phyloP scores from a whole-genome alignment of 352 stramenopile genomes.

The Elongisporangium prolatum region DNA sequence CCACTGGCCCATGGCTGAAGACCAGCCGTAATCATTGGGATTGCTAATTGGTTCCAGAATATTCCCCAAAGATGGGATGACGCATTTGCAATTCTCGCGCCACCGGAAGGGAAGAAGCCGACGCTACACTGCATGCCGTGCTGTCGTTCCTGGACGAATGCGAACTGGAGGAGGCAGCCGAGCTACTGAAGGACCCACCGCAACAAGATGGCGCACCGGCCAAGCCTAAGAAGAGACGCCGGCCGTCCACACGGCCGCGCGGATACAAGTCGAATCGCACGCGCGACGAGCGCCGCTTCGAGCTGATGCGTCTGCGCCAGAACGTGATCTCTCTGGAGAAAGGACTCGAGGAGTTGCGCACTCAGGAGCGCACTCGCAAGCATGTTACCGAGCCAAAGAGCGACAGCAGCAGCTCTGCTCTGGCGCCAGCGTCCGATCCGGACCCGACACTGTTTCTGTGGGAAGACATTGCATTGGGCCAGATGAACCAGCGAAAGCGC shows the following conservation, averaged over 20 bases:
- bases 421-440: background rate
- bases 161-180: constrained; percentile 9
- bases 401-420: background rate
- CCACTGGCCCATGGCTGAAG: too few species aligned
- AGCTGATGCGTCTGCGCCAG: constrained; percentile 21
- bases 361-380: background rate
- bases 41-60: background rate
- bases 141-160: constrained; percentile 36
- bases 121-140: constrained; percentile 30
- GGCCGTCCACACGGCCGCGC: constrained; percentile 4
- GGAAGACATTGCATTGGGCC: constrained; percentile 34
- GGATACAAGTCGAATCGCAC: constrained; percentile 30
- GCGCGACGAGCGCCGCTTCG: constrained; percentile 24
- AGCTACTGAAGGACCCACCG: background rate
- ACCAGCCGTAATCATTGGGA: too few species aligned
- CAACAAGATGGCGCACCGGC: background rate
- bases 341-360: constrained; percentile 16
- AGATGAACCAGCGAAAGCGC: constrained; percentile 29
- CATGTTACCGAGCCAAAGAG: background rate
- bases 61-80: background rate
- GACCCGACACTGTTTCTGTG: constrained; percentile 22
- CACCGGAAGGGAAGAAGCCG: constrained; percentile 13
- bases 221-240: constrained; percentile 14
- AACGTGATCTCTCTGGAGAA: constrained; percentile 28
- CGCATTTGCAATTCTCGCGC: background rate